Conservation (phyloP, 495 filamentous ascomycete genomes). For the Hypomontagnella monticulosa region DNA sequence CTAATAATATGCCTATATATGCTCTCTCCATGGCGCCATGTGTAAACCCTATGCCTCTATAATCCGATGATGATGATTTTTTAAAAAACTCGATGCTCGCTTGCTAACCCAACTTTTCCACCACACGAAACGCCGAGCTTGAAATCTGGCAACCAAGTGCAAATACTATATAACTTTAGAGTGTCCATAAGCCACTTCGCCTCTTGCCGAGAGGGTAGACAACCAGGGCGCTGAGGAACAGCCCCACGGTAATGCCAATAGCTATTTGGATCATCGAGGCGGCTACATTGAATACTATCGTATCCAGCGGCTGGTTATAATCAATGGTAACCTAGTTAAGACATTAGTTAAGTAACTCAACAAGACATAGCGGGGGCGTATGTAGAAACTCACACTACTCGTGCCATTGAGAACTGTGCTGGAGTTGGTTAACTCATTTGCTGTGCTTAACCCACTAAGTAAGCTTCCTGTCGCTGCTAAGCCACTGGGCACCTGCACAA, state of each 20-base stretch:
- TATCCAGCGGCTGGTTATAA: conserved; percentile 56
- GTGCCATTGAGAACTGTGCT: conserved; percentile 38
- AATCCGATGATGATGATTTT: conserved; percentile 17
- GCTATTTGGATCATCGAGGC: conserved; percentile 92
- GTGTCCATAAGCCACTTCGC: conserved; percentile 88
- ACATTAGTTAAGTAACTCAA: conserved; percentile 9
- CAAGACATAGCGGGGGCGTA: not conserved
- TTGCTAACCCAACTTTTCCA: conserved; percentile 29
- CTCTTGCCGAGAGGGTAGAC: conserved; percentile 94
- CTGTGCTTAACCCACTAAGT: conserved; percentile 83
- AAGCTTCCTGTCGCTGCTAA: conserved; percentile 85
- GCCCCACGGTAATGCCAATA: conserved; percentile 89
- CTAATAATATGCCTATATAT: conserved; percentile 40
- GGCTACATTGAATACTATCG: conserved; percentile 82
- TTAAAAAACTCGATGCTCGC: conserved; percentile 34
- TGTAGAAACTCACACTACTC: conserved; percentile 31
- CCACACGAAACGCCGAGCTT: conserved; percentile 29
- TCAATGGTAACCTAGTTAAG: conserved; percentile 27
- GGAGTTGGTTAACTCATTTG: conserved; percentile 74
- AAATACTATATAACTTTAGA: conserved; percentile 58
- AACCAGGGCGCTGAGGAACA: conserved; percentile 85
- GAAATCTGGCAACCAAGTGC: conserved; percentile 7
- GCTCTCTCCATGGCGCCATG: conserved; percentile 34
- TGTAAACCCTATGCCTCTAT: conserved; percentile 38
- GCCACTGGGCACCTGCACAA: conserved; percentile 92